These are phyloP conservation scores for Lactarius deliciosus DNA, from an alignment of 768 basidiomycete species.

Conservation along the genomic window DNA sequence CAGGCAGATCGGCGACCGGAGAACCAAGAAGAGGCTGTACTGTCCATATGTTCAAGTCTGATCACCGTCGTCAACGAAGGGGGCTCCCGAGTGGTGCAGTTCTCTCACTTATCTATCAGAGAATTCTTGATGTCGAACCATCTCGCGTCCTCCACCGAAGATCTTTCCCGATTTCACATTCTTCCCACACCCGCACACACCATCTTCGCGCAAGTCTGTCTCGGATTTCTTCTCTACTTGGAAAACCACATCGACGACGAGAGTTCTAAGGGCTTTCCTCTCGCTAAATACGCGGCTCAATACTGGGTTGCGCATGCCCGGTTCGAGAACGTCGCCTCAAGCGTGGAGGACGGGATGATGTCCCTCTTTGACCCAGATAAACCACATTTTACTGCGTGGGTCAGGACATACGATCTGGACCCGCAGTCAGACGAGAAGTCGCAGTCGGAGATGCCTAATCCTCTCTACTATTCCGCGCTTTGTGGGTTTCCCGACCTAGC, in stretches of 20 bases:
- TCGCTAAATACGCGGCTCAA: neutral
- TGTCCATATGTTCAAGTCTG: neutral
- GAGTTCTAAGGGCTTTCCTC: neutral
- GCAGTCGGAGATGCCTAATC: neutral
- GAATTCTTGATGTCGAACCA: neutral
- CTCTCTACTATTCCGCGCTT: slow-evolving; percentile 3
- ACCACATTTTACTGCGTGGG: slow-evolving; percentile 7
- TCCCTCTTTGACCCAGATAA: slow-evolving; percentile 9
- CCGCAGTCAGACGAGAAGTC: neutral
- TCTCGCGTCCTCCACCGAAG: neutral
- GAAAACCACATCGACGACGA: neutral
- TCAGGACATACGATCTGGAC: slow-evolving; percentile 5
- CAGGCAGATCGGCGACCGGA: neutral
- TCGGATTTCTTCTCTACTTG: neutral
- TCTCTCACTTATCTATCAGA: neutral
- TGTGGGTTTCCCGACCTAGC: neutral
- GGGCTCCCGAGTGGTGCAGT: neutral
- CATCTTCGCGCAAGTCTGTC: neutral
- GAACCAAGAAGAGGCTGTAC: neutral
- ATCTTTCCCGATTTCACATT: neutral
- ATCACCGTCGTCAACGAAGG: neutral
- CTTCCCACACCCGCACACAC: neutral
- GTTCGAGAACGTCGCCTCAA: slow-evolving; percentile 3
- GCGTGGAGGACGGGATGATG: neutral
- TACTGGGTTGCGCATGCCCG: neutral